These are phyloP conservation scores for Aureobasidium sp. DNA, from an alignment of 2,329 filamentous ascomycete genomes.

Conservation along the genomic window DNA sequence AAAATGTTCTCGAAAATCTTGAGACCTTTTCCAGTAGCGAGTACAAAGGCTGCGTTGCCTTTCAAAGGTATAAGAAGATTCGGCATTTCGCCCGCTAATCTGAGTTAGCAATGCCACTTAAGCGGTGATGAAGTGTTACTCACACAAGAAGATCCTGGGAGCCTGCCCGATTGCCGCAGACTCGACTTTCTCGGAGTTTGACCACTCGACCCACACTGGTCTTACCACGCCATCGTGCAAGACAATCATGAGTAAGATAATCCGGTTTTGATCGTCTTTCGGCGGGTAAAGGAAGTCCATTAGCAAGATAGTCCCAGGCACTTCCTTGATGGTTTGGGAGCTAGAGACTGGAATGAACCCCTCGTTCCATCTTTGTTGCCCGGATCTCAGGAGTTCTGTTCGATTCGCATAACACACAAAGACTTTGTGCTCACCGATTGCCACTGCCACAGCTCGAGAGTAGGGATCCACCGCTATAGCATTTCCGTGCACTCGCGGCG, in stretches of 20 bases:
- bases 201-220: slow-evolving; percentile 28
- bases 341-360: slow-evolving; percentile 48
- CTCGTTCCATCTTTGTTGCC: not conserved
- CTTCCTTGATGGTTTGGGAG: slow-evolving; percentile 35
- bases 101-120: not conserved
- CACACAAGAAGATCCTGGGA: slow-evolving; percentile 5
- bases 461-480: slow-evolving; percentile 72
- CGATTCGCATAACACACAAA: slow-evolving; percentile 53
- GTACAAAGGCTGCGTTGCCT: slow-evolving; percentile 15
- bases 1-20: slow-evolving; percentile 14
- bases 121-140: not conserved
- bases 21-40: slow-evolving; percentile 1
- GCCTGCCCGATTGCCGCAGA: not conserved
- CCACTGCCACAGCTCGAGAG: slow-evolving; percentile 57
- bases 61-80: slow-evolving; percentile 19
- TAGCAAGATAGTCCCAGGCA: slow-evolving; percentile 71
- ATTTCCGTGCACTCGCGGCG: slow-evolving; percentile 52
- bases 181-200: slow-evolving; percentile 8
- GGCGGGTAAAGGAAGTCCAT: slow-evolving; percentile 78
- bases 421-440: slow-evolving; percentile 63
- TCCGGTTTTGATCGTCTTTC: slow-evolving; percentile 54
- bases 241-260: slow-evolving; percentile 67
- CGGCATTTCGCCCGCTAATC: slow-evolving; percentile 12
- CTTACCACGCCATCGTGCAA: slow-evolving; percentile 38
- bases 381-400: not conserved